These are phyloP conservation scores for Calocybe gangraenosa DNA, from an alignment of 768 basidiomycete species.

Conservation along the genomic window DNA sequence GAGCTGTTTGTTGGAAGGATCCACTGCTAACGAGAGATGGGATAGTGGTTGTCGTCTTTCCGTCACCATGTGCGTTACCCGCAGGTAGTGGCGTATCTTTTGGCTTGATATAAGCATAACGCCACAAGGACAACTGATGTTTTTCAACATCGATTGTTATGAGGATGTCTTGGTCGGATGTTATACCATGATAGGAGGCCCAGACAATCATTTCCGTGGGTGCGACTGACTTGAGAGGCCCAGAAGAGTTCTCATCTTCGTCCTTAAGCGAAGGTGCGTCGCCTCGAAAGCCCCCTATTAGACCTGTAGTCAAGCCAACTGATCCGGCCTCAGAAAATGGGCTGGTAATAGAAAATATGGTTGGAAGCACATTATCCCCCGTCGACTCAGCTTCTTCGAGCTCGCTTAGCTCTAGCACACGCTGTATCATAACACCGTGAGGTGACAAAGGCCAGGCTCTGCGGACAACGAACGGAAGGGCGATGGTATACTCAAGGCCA, in stretches of 20 bases:
- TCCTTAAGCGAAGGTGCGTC: slow-evolving; percentile 40
- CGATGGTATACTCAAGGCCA: slow-evolving; percentile 72
- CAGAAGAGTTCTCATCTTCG: slow-evolving; percentile 48
- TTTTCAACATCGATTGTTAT: slow-evolving; percentile 58
- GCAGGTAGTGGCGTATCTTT: slow-evolving; percentile 47
- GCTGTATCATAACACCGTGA: slow-evolving; percentile 76
- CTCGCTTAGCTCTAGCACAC: slow-evolving; percentile 65
- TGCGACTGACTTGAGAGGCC: slow-evolving; percentile 51
- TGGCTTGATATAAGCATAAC: slow-evolving; percentile 63
- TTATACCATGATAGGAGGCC: slow-evolving; percentile 42
- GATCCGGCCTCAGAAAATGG: slow-evolving; percentile 72
- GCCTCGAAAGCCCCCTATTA: slow-evolving; percentile 41
- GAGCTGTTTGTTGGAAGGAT: slow-evolving; percentile 25
- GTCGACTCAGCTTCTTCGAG: slow-evolving; percentile 57
- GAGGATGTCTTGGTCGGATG: slow-evolving; percentile 42
- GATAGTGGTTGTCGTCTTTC: slow-evolving; percentile 47
- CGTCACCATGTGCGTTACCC: slow-evolving; percentile 25
- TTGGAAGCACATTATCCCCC: slow-evolving; percentile 69
- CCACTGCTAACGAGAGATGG: slow-evolving; percentile 39
- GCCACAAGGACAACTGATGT: slow-evolving; percentile 61
- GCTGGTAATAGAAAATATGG: slow-evolving; percentile 74
- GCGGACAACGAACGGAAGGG: slow-evolving; percentile 76
- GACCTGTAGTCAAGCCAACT: slow-evolving; percentile 63
- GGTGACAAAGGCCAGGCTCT: slow-evolving; percentile 77
- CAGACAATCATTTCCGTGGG: slow-evolving; percentile 65